These are phyloP conservation scores for Plasmodium malariae DNA, from an alignment of 169 alveolate species.

Conservation along the genomic window DNA sequence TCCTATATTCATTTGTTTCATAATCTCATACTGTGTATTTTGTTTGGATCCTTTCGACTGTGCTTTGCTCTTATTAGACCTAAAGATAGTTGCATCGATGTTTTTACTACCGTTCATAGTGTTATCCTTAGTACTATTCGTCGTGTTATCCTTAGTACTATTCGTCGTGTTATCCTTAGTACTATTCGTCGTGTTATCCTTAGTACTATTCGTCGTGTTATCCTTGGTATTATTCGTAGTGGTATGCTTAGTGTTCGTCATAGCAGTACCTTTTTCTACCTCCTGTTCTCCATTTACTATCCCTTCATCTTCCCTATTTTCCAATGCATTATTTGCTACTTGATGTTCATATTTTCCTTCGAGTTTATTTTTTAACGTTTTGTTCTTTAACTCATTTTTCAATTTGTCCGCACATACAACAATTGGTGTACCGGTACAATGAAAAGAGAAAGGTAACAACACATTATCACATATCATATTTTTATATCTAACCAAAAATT, in stretches of 20 bases:
- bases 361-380: not conserved
- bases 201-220: not conserved
- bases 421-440: slow-evolving; percentile 99
- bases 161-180: not conserved
- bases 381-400: slow-evolving; percentile 87
- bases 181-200: no score
- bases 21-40: slow-evolving; percentile 92
- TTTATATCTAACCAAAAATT: slow-evolving; percentile 97
- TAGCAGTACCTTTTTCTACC: no score
- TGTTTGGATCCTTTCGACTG: slow-evolving; percentile 90
- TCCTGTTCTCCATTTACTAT: not conserved
- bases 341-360: not conserved
- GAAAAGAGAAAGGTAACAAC: slow-evolving; percentile 98
- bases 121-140: not conserved
- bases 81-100: slow-evolving; percentile 81
- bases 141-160: not conserved
- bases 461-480: slow-evolving; percentile 95
- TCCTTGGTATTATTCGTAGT: not conserved
- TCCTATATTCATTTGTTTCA: slow-evolving; percentile 94
- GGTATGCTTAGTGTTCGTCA: no score
- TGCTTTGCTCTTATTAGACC: slow-evolving; percentile 89
- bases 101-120: not conserved
- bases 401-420: slow-evolving; percentile 97
- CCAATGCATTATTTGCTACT: not conserved
- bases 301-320: not conserved